phyloP scores from a whole-genome alignment of 2,329 filamentous ascomycete genomes.

The Septoria linicola region DNA sequence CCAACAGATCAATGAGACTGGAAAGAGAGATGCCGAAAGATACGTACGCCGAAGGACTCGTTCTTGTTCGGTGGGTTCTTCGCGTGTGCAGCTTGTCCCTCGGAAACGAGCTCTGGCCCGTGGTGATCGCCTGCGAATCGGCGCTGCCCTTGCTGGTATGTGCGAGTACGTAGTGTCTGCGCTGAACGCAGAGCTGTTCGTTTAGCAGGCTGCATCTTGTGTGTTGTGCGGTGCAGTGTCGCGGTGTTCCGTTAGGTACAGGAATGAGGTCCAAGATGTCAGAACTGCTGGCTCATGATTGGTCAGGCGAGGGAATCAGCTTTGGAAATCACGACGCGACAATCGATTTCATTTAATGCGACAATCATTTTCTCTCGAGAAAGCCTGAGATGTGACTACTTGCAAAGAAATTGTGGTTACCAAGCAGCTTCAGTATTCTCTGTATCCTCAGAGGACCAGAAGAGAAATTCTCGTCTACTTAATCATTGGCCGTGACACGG shows the following conservation, averaged over 20 bases:
- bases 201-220: slow-evolving; percentile 48
- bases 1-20: neutral
- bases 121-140: slow-evolving; percentile 43
- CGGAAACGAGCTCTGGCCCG: slow-evolving; percentile 36
- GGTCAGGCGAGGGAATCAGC: too few species aligned
- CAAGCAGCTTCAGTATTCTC: too few species aligned
- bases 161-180: slow-evolving; percentile 38
- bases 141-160: slow-evolving; percentile 41
- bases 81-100: slow-evolving; percentile 36
- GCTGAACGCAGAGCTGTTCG: slow-evolving; percentile 45
- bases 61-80: slow-evolving; percentile 40
- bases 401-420: too few species aligned
- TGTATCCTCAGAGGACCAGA: too few species aligned
- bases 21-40: neutral
- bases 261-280: neutral
- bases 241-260: neutral
- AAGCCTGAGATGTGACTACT: too few species aligned
- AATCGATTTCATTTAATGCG: too few species aligned
- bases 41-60: slow-evolving; percentile 55
- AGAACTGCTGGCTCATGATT: too few species aligned
- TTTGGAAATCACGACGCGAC: too few species aligned
- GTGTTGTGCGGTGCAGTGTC: slow-evolving; percentile 3
- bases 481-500: too few species aligned
- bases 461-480: too few species aligned
- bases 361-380: too few species aligned